Percentiles rank a stretch among this genome's conserved stretches.
Conservation (phyloP, 2,329 filamentous ascomycete species). For the Aspergillus candidus region DNA sequence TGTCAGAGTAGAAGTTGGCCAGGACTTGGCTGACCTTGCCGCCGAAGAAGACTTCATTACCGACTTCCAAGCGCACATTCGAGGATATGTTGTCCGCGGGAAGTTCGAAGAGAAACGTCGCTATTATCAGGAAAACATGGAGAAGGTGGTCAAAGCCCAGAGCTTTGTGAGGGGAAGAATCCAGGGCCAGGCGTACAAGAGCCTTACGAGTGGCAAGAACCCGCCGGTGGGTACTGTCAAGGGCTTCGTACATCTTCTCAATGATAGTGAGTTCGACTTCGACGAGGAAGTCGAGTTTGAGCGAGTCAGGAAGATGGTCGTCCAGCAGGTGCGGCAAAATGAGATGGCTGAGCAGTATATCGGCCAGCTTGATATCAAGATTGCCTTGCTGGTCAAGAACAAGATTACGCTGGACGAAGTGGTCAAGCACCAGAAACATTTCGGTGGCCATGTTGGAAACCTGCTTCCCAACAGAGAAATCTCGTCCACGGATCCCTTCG, state of each 20-base stretch:
- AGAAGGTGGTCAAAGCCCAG: conserved; percentile 97
- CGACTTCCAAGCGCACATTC: conserved; percentile 67
- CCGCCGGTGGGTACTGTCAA: conserved; percentile 95
- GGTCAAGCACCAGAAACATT: conserved; percentile 92
- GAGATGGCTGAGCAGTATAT: conserved; percentile 97
- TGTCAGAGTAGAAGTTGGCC: conserved; percentile 65
- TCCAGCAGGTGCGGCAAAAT: conserved; percentile 94
- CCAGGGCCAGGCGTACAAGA: conserved; percentile 97
- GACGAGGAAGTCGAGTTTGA: conserved; percentile 98
- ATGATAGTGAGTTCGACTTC: conserved; percentile 98
- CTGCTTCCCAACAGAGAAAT: conserved; percentile 85
- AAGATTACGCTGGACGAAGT: conserved; percentile 99
- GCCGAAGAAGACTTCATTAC: conserved; percentile 72
- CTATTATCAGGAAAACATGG: conserved; percentile 94
- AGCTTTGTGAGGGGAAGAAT: conserved; percentile 93
- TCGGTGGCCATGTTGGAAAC: conserved; percentile 79
- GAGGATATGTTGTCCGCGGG: conserved; percentile 66
- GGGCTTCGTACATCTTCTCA: conserved; percentile 94
- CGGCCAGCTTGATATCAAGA: conserved; percentile 97
- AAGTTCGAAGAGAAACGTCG: conserved; percentile 78
- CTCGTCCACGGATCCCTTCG: conserved; percentile 83
- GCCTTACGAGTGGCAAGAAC: conserved; percentile 90
- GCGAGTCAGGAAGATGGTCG: conserved; percentile 86
- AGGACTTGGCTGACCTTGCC: conserved; percentile 69
- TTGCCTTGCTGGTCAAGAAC: conserved; percentile 96